A percentile compares a stretch with the other conserved stretches of the same genome.
phyloP scores from a whole-genome alignment of 495 filamentous ascomycete species.

The Podospora anserina region DNA sequence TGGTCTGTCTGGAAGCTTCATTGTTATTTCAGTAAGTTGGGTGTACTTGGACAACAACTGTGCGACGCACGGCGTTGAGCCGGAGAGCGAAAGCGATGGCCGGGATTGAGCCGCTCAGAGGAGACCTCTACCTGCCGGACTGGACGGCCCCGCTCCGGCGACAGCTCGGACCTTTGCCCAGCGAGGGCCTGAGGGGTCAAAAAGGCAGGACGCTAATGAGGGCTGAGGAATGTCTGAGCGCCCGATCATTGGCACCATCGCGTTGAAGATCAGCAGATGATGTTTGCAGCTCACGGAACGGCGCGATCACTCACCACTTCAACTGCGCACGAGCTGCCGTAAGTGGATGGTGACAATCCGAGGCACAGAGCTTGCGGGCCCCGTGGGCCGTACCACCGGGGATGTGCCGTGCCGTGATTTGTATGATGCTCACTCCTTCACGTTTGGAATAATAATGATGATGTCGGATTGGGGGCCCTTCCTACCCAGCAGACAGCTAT shows the following conservation, averaged over 20 bases:
- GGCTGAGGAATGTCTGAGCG: neutral
- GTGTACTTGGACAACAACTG: neutral
- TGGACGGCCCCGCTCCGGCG: neutral
- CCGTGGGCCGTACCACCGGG: neutral
- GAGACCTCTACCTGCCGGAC: neutral
- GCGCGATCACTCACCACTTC: neutral
- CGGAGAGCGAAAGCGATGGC: neutral
- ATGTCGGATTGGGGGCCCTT: neutral
- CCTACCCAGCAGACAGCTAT: neutral
- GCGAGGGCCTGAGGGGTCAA: neutral
- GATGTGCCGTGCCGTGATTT: neutral
- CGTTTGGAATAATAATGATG: neutral
- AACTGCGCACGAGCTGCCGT: neutral
- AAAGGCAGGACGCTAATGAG: neutral
- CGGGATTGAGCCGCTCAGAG: neutral
- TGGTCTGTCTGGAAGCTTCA: neutral
- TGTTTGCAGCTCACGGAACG: neutral
- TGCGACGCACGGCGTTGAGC: neutral
- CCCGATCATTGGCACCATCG: neutral
- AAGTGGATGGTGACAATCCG: conserved; percentile 2
- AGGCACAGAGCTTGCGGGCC: neutral
- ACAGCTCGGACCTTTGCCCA: neutral
- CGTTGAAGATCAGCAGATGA: neutral
- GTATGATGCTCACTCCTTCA: neutral
- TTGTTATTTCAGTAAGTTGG: neutral